Conservation (phyloP, 164 flowering plant genomes). For the Liquidambar formosana region DNA sequence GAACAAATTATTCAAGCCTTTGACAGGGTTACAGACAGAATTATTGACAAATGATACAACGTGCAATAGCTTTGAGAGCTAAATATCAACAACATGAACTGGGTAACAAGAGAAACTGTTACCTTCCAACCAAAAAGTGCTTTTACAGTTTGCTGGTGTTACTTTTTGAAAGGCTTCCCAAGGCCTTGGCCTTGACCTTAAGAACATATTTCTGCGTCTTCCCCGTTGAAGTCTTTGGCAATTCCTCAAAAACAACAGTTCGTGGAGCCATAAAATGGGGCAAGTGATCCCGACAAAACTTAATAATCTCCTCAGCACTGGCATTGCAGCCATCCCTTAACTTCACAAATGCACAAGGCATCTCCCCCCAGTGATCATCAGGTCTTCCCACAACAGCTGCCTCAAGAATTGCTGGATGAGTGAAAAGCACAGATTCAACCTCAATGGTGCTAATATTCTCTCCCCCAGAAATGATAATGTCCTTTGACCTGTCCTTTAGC, state of each 20-base stretch:
- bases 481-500: conserved; percentile 56
- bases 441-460: conserved; percentile 64
- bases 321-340: conserved; percentile 38
- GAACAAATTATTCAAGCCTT: too few relatives aligned
- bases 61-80: too few relatives aligned
- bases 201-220: conserved; percentile 54
- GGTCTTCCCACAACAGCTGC: conserved; percentile 62
- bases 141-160: conserved; percentile 32
- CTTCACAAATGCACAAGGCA: conserved; percentile 62
- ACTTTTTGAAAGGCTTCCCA: conserved; percentile 44
- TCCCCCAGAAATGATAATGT: conserved; percentile 60
- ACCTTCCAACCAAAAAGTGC: background rate
- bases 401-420: conserved; percentile 56
- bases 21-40: too few relatives aligned
- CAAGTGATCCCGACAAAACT: conserved; percentile 35
- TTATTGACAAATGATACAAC: too few relatives aligned
- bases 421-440: conserved; percentile 48
- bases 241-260: conserved; percentile 47
- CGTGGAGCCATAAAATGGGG: conserved; percentile 56
- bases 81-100: too few relatives aligned
- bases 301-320: conserved; percentile 37
- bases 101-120: background rate
- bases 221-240: conserved; percentile 63
- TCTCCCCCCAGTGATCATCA: conserved; percentile 62
- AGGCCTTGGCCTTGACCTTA: conserved; percentile 44